phyloP scores from a whole-genome alignment of 108 stramenopile genomes.

The Fragilaria radians region DNA sequence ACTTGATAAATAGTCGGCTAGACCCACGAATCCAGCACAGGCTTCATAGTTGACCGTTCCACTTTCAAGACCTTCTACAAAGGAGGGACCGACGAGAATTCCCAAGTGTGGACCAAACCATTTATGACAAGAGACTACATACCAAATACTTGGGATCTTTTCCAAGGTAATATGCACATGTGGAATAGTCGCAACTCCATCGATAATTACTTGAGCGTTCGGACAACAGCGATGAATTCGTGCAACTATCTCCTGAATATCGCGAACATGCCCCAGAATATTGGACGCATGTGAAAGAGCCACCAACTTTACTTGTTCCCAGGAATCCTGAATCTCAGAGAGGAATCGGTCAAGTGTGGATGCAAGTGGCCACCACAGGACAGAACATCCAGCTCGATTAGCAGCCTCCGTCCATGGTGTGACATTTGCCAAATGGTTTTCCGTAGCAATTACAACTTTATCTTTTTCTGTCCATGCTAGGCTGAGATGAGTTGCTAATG shows the following conservation, averaged over 20 bases:
- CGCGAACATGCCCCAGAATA: constrained; percentile 61
- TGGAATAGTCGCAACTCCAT: constrained; percentile 81
- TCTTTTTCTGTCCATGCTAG: constrained; percentile 27
- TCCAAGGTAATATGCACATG: too few species aligned
- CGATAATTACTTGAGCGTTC: constrained; percentile 60
- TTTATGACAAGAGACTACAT: constrained; percentile 73
- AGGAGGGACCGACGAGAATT: not conserved
- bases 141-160: constrained; percentile 29
- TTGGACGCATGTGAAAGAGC: constrained; percentile 77
- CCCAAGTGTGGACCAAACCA: not conserved
- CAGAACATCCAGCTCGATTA: constrained; percentile 25
- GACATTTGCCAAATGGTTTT: constrained; percentile 80
- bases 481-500: constrained; percentile 27
- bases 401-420: constrained; percentile 64
- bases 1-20: constrained; percentile 41
- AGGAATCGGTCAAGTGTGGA: constrained; percentile 36
- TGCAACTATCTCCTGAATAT: constrained; percentile 28
- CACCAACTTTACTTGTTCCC: constrained; percentile 49
- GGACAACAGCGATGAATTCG: constrained; percentile 28
- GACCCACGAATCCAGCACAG: constrained; percentile 58
- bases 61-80: constrained; percentile 32
- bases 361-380: constrained; percentile 57
- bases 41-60: constrained; percentile 82
- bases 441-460: constrained; percentile 68
- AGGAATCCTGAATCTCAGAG: too few species aligned